phyloP scores from a whole-genome alignment of 148 eudicot species.

The Spergularia marina region DNA sequence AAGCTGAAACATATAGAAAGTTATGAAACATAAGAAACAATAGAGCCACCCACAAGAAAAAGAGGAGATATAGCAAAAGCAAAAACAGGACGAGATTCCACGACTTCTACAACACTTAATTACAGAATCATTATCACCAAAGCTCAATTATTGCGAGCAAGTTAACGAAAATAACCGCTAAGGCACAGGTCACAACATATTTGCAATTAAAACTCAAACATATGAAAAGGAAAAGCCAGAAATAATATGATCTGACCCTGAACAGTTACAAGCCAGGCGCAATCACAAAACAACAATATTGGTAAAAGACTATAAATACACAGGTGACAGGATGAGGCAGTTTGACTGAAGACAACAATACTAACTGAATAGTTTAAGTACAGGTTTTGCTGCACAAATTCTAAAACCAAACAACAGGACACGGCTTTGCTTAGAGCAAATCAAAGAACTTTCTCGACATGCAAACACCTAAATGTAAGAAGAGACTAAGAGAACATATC shows the following conservation, averaged over 20 bases:
- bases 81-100: background rate
- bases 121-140: background rate
- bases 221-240: too few relatives aligned
- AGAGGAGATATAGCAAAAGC: background rate
- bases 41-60: background rate
- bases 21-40: background rate
- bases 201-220: too few relatives aligned
- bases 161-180: too few relatives aligned
- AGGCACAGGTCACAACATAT: too few relatives aligned
- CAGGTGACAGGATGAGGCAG: background rate
- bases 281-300: background rate
- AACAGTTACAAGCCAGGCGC: background rate
- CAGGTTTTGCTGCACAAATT: background rate
- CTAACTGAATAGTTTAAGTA: background rate
- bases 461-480: background rate
- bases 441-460: background rate
- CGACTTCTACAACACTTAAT: background rate
- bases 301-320: background rate
- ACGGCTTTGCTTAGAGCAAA: background rate
- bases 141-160: too few relatives aligned
- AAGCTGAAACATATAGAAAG: conserved; percentile 51
- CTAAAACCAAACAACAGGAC: background rate
- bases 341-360: background rate
- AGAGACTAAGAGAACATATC: background rate
- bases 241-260: too few relatives aligned